These are phyloP conservation scores for Nephelium lappaceum DNA, from an alignment of 345 rosid species.

Conservation along the genomic window DNA sequence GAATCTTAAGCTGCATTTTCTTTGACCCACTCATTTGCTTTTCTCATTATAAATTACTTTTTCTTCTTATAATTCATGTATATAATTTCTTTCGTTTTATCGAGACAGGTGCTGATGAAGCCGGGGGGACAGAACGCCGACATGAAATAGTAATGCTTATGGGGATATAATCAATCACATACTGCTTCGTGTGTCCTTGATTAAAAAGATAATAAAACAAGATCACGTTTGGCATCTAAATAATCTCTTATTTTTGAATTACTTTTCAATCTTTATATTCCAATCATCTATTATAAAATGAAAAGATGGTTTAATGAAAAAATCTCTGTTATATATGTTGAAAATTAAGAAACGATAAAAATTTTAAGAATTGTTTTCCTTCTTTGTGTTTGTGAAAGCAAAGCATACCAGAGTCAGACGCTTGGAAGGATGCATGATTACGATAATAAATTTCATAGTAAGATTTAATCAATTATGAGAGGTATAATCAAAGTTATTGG, in stretches of 20 bases:
- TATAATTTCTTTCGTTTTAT: neutral
- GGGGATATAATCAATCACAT: too few species aligned
- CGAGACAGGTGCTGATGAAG: neutral
- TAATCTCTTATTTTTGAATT: neutral
- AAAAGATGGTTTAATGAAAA: neutral
- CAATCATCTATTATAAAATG: neutral
- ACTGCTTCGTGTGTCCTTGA: neutral
- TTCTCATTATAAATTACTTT: too few species aligned
- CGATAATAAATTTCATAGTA: too few species aligned
- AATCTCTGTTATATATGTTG: neutral
- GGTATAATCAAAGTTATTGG: too few species aligned
- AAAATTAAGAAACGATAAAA: neutral
- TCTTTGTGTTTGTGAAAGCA: too few species aligned
- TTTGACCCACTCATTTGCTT: neutral
- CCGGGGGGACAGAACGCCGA: slow-evolving; percentile 2
- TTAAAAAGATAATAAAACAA: neutral
- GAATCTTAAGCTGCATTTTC: neutral
- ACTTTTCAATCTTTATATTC: neutral
- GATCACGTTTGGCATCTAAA: slow-evolving; percentile 2
- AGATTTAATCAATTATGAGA: too few species aligned
- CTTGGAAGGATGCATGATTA: too few species aligned
- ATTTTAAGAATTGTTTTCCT: too few species aligned
- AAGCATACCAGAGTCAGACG: too few species aligned
- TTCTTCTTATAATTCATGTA: neutral
- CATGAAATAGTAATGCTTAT: neutral